Evolutionary conservation across 306 rosid genomes (phyloP).

Genomic region (Gleditsia sinensis): DNA sequence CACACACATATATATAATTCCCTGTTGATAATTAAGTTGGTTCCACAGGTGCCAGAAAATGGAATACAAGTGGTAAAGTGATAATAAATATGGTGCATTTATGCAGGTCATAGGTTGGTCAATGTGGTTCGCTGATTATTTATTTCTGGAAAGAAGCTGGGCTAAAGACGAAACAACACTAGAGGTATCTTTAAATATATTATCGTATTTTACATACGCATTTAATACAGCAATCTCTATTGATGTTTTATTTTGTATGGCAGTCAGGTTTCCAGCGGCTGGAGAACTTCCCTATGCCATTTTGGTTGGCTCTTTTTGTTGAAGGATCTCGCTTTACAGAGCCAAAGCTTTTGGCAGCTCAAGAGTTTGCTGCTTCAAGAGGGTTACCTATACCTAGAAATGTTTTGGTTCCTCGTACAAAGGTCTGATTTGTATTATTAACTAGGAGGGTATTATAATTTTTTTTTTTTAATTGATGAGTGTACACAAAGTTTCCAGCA

Average conservation of each 20-base stretch:
- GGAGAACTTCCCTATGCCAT: constrained; percentile 65
- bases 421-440: constrained; percentile 51
- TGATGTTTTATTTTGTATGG: constrained; percentile 21
- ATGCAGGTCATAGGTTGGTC: constrained; percentile 94
- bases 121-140: constrained; percentile 88
- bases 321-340: constrained; percentile 93
- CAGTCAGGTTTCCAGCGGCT: constrained; percentile 71
- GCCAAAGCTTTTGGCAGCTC: constrained; percentile 72
- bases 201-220: background rate
- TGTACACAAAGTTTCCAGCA: background rate
- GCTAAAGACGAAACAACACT: constrained; percentile 62
- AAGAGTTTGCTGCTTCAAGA: constrained; percentile 76
- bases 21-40: too few species aligned
- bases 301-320: constrained; percentile 89
- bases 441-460: background rate
- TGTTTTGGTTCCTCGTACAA: constrained; percentile 88
- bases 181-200: constrained; percentile 48
- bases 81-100: background rate
- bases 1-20: too few species aligned
- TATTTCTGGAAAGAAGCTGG: constrained; percentile 87
- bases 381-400: constrained; percentile 80
- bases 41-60: background rate
- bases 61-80: background rate
- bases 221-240: background rate
- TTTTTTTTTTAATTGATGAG: too few species aligned